Evolutionary conservation across 1,139 yeast genomes (phyloP), one percentile per base, ranked within the genome.

Genomic region (Hansenula lynferdii): DNA sequence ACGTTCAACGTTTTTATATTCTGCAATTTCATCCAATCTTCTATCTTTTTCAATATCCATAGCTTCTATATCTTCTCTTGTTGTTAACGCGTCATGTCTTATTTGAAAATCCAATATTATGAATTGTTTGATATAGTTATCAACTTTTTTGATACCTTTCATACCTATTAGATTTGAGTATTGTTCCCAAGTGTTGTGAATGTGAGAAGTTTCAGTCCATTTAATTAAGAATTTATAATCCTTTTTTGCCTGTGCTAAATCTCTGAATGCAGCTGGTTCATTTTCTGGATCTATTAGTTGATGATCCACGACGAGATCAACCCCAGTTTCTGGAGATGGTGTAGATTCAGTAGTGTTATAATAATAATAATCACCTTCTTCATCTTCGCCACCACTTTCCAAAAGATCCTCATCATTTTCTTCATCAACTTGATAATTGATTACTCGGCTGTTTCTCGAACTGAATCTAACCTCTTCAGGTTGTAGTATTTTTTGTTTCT

Each of bases 131-230:
- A 89, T 83, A 60, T 90, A 94, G 62, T 94, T 94, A 49, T 92
- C 97, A 23, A 92, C 75, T 53, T 84, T 80, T 60, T 95, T 86
- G 51, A 76, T 70, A 34, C 99, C 98, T 57, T 84, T 54, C 48
- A 64, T 64, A 14, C 67, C 64, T 19, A 63, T 65, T 37, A 90
- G 64, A 6, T 69, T 68, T 9, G 68, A 64, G 61, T 84, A 90
- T 2, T 77, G 60, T 58, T 90, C 96, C 97, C 97, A 94, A 1
- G 96, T 83, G 58, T 92, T 92, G 64, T 92, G 99, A 47, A 92
- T 70, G 64, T 94, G 98, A 14, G 97, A 86, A 44, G 80, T 72
- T 39, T 77, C 86, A 20, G 76, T 72, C 98, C 99, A 94, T 63
- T 94, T 94, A 50, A 94, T 75, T 48, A 79, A 64, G 57, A 78